Conservation (phyloP, 495 filamentous ascomycete genomes). For the Aspergillus cristatus region DNA sequence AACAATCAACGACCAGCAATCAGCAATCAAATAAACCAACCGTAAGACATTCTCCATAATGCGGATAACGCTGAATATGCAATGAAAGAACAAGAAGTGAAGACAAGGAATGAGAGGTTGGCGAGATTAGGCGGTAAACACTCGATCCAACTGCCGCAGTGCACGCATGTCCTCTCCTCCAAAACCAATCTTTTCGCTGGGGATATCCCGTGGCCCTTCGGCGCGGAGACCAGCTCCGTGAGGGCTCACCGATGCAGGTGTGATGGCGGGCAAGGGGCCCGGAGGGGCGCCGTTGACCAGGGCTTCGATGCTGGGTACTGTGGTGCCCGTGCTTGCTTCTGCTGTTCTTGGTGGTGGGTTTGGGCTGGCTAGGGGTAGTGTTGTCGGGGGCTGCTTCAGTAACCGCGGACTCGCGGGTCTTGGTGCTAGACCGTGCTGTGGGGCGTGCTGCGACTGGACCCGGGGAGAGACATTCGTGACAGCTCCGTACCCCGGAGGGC, state of each 20-base stretch:
- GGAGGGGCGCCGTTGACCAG: conserved; percentile 41
- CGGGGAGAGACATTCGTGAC: conserved; percentile 20
- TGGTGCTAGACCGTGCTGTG: conserved; percentile 10
- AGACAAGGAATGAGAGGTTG: not conserved
- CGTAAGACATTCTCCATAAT: not conserved
- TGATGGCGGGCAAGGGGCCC: conserved; percentile 31
- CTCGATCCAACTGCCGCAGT: conserved; percentile 53
- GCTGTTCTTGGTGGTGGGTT: conserved; percentile 9
- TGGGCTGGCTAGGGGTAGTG: conserved; percentile 11
- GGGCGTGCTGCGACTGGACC: conserved; percentile 16
- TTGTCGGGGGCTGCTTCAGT: conserved; percentile 21
- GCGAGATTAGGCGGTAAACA: conserved; percentile 25
- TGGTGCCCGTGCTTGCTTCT: conserved; percentile 16
- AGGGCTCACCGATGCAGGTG: conserved; percentile 12
- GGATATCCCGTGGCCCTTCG: conserved; percentile 53
- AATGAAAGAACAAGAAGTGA: conserved; percentile 3
- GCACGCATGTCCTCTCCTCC: conserved; percentile 56
- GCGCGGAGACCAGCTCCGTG: conserved; percentile 13
- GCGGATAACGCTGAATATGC: conserved; percentile 1
- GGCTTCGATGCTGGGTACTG: conserved; percentile 43
- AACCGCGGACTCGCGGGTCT: conserved; percentile 21
- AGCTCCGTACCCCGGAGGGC: conserved; percentile 24
- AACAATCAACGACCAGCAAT: not conserved
- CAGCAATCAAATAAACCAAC: not conserved
- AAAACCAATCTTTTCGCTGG: conserved; percentile 53